phyloP scores from a whole-genome alignment of 345 rosid species.

The Firmiana major region DNA sequence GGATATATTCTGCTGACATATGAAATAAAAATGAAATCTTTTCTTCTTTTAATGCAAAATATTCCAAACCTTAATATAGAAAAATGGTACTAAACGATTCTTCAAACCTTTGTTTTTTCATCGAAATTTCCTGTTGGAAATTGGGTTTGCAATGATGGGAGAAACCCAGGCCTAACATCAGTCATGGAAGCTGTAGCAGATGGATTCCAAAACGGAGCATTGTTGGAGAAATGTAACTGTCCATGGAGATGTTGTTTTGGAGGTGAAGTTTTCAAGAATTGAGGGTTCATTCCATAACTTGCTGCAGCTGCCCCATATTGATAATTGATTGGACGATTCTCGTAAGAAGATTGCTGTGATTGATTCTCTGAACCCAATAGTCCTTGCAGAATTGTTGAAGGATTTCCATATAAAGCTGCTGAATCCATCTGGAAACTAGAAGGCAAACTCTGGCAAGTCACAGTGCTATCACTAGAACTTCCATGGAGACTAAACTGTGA shows the following conservation, averaged over 20 bases:
- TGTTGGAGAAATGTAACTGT: slow-evolving; percentile 83
- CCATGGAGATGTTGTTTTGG: slow-evolving; percentile 47
- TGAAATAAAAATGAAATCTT: not conserved
- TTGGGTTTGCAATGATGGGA: slow-evolving; percentile 55
- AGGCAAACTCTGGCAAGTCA: slow-evolving; percentile 29
- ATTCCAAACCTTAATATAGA: slow-evolving; percentile 28
- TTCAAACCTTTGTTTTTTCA: slow-evolving; percentile 41
- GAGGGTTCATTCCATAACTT: slow-evolving; percentile 25
- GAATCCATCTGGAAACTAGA: slow-evolving; percentile 50
- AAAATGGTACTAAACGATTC: not conserved
- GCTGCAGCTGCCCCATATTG: slow-evolving; percentile 15
- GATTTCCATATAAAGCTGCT: slow-evolving; percentile 43
- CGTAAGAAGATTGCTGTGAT: slow-evolving; percentile 28
- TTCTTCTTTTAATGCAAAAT: not conserved
- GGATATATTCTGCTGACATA: slow-evolving; percentile 37
- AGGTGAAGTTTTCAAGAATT: slow-evolving; percentile 59
- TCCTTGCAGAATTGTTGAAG: slow-evolving; percentile 50
- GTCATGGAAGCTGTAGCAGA: slow-evolving; percentile 38
- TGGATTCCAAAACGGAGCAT: slow-evolving; percentile 88
- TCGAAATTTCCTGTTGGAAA: slow-evolving; percentile 43
- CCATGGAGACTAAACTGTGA: slow-evolving; percentile 60
- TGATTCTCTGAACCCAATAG: slow-evolving; percentile 42
- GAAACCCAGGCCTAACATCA: slow-evolving; percentile 48
- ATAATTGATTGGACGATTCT: slow-evolving; percentile 25
- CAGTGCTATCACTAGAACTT: slow-evolving; percentile 52